phyloP scores from a whole-genome alignment of 23 red algal species.

The Gracilaria caudata region DNA sequence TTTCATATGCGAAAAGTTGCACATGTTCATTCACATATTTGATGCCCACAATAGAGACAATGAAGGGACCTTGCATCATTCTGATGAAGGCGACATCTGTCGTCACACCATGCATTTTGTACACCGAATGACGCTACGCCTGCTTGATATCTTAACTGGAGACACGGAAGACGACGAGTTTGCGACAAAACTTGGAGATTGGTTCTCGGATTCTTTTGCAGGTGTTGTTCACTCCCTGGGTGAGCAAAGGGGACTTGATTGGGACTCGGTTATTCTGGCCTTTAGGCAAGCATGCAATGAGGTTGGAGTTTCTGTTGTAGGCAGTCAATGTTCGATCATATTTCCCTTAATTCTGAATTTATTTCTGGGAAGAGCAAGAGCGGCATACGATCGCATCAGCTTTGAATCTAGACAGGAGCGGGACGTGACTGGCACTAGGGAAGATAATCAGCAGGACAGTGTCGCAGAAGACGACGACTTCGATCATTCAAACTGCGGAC shows the following conservation, averaged over 20 bases:
- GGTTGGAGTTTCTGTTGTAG: neutral
- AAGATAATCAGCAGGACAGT: neutral
- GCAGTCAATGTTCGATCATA: constrained; percentile 7
- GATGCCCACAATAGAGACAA: constrained; percentile 14
- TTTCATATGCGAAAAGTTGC: constrained; percentile 11
- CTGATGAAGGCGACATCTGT: neutral
- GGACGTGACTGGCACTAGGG: neutral
- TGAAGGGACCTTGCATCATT: neutral
- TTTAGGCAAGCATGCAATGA: neutral
- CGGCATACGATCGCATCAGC: neutral
- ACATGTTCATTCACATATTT: constrained; percentile 11
- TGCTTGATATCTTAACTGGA: constrained; percentile 22
- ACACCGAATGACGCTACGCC: neutral
- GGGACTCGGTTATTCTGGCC: neutral
- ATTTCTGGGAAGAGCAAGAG: constrained; percentile 28
- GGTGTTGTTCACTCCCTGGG: neutral
- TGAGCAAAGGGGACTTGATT: neutral
- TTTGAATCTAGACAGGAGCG: neutral
- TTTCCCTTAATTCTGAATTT: constrained; percentile 41
- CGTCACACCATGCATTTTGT: neutral
- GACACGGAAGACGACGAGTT: neutral
- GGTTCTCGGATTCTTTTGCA: neutral
- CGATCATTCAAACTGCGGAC: constrained; percentile 17
- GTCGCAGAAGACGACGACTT: neutral
- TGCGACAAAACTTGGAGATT: constrained; percentile 5